Evolutionary conservation across 1,284 basidiomycete species (phyloP), one percentile per base, ranked within the genome.

Genomic region (Austroboletus novae-zelandiae): DNA sequence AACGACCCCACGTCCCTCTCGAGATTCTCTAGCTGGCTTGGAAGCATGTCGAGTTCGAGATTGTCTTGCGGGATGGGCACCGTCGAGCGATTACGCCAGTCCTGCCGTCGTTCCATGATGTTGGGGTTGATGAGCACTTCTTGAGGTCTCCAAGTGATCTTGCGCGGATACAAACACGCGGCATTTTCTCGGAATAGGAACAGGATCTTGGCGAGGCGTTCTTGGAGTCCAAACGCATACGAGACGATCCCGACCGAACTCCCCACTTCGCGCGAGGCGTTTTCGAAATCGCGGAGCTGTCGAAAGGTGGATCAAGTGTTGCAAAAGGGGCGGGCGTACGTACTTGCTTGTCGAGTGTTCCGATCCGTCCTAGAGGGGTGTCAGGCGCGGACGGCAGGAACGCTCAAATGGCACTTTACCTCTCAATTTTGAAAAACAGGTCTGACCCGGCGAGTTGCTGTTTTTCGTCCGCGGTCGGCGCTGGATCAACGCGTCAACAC

Each of bases 1-100:
- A 81, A 81, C 0, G 74, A 71, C 14, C 64, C 71, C 4, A 82
- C 71, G 48, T 81, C 79, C 17, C 62, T 56, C 3, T 79, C 77
- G 10, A 81, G 70, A 32, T 64, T 58, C 49, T 71, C 68, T 32
- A 80, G 55, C 61, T 81, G 66, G 7, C 44, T n/a, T 8, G 57
- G 68, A 29, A 67, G 56, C 48, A 55, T 57, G 20, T 68, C 62
- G 2, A 60, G 55, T n/a, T 67, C 67, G 11, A 67, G 62, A 40
- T 53, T 53, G 27, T 57, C 55, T 23, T 67, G 51, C 4, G 44
- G 17, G 20, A 45, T 4, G 3, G 57, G 55, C 5, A 54, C 17
- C 10, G 55, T 52, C 20, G 61, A 56, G 27, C 57, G 61, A 7
- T 44, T 34, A 36, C 61, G 60, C 64, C 53, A 66, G 20, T 50